phyloP scores from a whole-genome alignment of 768 basidiomycete genomes.

The Gelatoporia subvermispora region DNA sequence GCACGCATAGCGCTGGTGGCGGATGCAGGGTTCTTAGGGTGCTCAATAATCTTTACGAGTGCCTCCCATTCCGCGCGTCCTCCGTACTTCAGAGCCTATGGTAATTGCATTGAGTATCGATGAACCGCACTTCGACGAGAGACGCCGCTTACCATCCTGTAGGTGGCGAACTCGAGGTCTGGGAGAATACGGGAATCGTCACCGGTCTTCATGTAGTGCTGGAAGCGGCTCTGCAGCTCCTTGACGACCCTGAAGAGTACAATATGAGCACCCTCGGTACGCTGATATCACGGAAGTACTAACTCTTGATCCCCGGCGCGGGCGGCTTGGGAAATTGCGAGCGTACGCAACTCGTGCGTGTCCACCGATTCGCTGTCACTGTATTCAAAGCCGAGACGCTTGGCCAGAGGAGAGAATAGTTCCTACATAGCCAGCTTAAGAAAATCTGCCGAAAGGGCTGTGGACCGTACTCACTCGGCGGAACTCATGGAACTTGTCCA shows the following conservation, averaged over 20 bases:
- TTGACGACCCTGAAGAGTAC: constrained; percentile 55
- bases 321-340: constrained; percentile 59
- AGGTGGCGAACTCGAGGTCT: constrained; percentile 64
- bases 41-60: constrained; percentile 61
- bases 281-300: not conserved
- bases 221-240: constrained; percentile 70
- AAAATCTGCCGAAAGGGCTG: not conserved
- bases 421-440: constrained; percentile 31
- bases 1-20: constrained; percentile 63
- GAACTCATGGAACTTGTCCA: constrained; percentile 54
- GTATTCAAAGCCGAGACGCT: constrained; percentile 77
- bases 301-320: constrained; percentile 38
- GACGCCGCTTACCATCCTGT: constrained; percentile 39
- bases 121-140: not conserved
- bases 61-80: constrained; percentile 73
- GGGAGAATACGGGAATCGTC: constrained; percentile 77
- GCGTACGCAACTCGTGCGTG: constrained; percentile 65
- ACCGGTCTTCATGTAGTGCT: constrained; percentile 59
- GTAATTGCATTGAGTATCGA: not conserved
- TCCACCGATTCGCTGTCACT: constrained; percentile 60
- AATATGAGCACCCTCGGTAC: constrained; percentile 19
- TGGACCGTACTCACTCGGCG: constrained; percentile 40
- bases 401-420: constrained; percentile 71
- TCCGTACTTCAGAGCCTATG: constrained; percentile 68
- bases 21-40: constrained; percentile 69